Percentiles rank a stretch among this genome's conserved stretches.
phyloP scores from a whole-genome alignment of 2,329 filamentous ascomycete species.

The Clonostachys rhizophaga region DNA sequence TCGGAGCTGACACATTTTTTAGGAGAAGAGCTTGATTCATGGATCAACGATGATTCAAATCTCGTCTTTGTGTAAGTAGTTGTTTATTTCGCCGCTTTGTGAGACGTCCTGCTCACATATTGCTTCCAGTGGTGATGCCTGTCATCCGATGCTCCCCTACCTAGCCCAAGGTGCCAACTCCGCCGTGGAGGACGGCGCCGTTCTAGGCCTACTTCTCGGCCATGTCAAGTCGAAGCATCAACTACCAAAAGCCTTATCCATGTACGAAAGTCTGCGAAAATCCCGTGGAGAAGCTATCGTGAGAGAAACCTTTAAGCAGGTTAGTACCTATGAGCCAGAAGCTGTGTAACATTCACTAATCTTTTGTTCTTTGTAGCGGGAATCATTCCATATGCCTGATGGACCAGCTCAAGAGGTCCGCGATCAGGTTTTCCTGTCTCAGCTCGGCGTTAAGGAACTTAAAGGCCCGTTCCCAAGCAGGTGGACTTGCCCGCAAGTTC shows the following conservation, averaged over 20 bases:
- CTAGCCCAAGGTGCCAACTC: slow-evolving; percentile 64
- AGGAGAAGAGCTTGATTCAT: slow-evolving; percentile 45
- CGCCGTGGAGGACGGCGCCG: slow-evolving; percentile 63
- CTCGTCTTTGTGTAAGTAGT: slow-evolving; percentile 38
- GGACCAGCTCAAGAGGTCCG: slow-evolving; percentile 53
- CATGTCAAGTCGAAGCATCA: slow-evolving; percentile 39
- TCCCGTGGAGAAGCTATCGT: slow-evolving; percentile 48
- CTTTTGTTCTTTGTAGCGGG: slow-evolving; percentile 23
- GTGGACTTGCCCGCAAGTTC: slow-evolving; percentile 56
- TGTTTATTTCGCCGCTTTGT: background rate
- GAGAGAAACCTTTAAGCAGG: slow-evolving; percentile 53
- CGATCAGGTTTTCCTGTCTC: slow-evolving; percentile 51
- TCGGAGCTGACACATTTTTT: background rate
- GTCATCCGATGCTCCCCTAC: slow-evolving; percentile 61
- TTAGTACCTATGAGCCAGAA: background rate
- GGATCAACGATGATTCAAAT: slow-evolving; percentile 47
- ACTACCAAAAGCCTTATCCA: slow-evolving; percentile 32
- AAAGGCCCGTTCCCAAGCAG: slow-evolving; percentile 56
- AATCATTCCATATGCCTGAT: slow-evolving; percentile 46
- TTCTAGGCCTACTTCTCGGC: slow-evolving; percentile 54
- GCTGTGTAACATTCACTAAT: slow-evolving; percentile 2
- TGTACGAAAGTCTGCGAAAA: slow-evolving; percentile 43
- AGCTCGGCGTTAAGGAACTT: slow-evolving; percentile 41
- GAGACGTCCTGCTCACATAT: background rate
- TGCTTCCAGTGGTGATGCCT: slow-evolving; percentile 47